phyloP scores from a whole-genome alignment of 306 rosid species.

The Acmispon strigosus region DNA sequence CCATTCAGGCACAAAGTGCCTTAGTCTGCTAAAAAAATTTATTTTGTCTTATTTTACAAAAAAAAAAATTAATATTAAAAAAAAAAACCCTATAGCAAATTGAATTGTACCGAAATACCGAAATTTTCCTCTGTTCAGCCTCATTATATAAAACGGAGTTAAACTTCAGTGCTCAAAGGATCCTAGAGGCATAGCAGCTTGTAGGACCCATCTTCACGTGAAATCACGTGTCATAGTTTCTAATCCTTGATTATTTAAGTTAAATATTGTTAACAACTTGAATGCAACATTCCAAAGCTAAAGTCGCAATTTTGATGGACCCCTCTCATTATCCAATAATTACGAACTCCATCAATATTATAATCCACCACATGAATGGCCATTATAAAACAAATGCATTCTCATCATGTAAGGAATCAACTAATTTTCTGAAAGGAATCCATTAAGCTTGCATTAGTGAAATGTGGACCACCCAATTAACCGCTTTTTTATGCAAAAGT shows the following conservation, averaged over 20 bases:
- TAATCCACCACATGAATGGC: slow-evolving; percentile 17
- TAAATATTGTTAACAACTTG: slow-evolving; percentile 32
- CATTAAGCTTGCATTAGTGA: slow-evolving; percentile 44
- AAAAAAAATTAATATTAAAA: too few relatives aligned
- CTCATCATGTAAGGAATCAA: slow-evolving; percentile 19
- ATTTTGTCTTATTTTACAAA: too few relatives aligned
- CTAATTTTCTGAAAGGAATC: slow-evolving; percentile 31
- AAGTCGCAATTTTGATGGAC: slow-evolving; percentile 39
- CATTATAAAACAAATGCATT: slow-evolving; percentile 25
- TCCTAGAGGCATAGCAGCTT: slow-evolving; percentile 32
- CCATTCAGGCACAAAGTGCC: too few relatives aligned
- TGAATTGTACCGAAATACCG: too few relatives aligned
- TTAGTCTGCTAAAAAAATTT: too few relatives aligned
- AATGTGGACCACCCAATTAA: slow-evolving; percentile 36
- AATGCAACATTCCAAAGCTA: slow-evolving; percentile 31
- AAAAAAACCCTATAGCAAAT: too few relatives aligned
- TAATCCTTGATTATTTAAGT: slow-evolving; percentile 32
- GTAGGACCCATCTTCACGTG: slow-evolving; percentile 73
- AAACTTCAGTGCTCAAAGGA: slow-evolving; percentile 24
- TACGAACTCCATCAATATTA: slow-evolving; percentile 20
- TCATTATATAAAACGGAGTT: slow-evolving; percentile 26
- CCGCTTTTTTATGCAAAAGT: slow-evolving; percentile 3
- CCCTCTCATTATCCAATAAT: slow-evolving; percentile 35
- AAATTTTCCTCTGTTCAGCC: too few relatives aligned
- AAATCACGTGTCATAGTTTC: slow-evolving; percentile 51